These are phyloP conservation scores for Oryza glumipatula DNA, from an alignment of 176 grass and related monocot species.

Conservation along the genomic window DNA sequence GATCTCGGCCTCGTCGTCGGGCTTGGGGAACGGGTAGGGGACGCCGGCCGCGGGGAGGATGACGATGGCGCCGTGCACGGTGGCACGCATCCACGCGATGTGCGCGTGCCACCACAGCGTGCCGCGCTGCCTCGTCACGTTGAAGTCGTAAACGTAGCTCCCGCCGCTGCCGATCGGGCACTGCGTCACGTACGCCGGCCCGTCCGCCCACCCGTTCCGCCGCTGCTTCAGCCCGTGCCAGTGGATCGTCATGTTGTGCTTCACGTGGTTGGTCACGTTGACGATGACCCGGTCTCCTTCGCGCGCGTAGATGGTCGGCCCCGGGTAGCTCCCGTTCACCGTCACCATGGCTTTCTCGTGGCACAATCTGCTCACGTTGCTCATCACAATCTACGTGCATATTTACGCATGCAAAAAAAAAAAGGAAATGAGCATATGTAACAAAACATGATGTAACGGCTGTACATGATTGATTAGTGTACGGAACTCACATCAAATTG, in stretches of 20 bases:
- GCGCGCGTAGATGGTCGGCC: conserved; percentile 62
- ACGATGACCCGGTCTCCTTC: conserved; percentile 67
- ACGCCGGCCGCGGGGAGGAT: conserved; percentile 55
- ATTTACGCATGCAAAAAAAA: background rate
- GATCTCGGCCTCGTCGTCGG: conserved; percentile 55
- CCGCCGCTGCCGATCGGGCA: conserved; percentile 57
- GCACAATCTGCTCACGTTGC: conserved; percentile 67
- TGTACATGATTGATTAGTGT: background rate
- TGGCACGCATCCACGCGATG: conserved; percentile 68
- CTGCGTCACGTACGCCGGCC: conserved; percentile 68
- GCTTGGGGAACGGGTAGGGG: conserved; percentile 65
- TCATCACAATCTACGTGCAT: conserved; percentile 47
- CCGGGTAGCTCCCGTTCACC: conserved; percentile 62
- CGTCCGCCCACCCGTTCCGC: conserved; percentile 74
- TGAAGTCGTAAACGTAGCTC: conserved; percentile 68
- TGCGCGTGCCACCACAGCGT: conserved; percentile 73
- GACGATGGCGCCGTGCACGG: conserved; percentile 65
- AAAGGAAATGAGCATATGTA: background rate
- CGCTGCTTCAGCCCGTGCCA: conserved; percentile 78
- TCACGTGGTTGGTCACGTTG: conserved; percentile 51
- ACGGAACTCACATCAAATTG: conserved; percentile 67
- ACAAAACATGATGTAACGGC: background rate
- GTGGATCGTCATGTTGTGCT: conserved; percentile 67
- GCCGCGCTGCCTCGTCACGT: conserved; percentile 51
- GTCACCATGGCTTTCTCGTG: conserved; percentile 58